Conservation (phyloP, 345 rosid genomes). For the Populus simonii region DNA sequence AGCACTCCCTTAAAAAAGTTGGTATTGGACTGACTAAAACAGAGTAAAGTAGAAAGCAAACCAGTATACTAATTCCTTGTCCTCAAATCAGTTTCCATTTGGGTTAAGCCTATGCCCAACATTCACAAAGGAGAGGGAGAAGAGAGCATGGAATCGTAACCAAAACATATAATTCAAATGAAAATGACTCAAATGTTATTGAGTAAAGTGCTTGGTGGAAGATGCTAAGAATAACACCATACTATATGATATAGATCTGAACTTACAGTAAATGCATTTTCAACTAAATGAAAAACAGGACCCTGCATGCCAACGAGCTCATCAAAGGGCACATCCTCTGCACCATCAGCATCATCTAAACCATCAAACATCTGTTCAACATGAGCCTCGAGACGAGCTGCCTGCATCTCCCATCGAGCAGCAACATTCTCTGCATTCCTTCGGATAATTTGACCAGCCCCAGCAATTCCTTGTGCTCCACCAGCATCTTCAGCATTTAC, state of each 20-base stretch:
- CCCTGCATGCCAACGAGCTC: constrained; percentile 99
- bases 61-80: constrained; percentile 3
- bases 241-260: neutral
- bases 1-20: neutral
- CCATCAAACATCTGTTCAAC: constrained; percentile 99
- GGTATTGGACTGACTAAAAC: neutral
- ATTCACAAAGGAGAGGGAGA: neutral
- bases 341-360: constrained; percentile 97
- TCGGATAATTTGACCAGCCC: constrained; percentile 65
- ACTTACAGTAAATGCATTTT: constrained; percentile 98
- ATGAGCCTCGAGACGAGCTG: constrained; percentile 98
- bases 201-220: neutral
- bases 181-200: neutral
- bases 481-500: constrained; percentile 79
- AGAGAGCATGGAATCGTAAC: neutral
- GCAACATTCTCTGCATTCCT: constrained; percentile 97
- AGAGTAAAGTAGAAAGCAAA: neutral
- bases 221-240: constrained; percentile 6
- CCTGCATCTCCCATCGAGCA: constrained; percentile 98
- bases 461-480: constrained; percentile 75
- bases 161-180: neutral
- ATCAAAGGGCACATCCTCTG: constrained; percentile 99
- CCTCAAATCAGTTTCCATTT: neutral
- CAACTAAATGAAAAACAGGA: constrained; percentile 98
- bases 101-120: neutral